Conservation (phyloP, 2,329 filamentous ascomycete genomes). For the Orbilia brochopaga region DNA sequence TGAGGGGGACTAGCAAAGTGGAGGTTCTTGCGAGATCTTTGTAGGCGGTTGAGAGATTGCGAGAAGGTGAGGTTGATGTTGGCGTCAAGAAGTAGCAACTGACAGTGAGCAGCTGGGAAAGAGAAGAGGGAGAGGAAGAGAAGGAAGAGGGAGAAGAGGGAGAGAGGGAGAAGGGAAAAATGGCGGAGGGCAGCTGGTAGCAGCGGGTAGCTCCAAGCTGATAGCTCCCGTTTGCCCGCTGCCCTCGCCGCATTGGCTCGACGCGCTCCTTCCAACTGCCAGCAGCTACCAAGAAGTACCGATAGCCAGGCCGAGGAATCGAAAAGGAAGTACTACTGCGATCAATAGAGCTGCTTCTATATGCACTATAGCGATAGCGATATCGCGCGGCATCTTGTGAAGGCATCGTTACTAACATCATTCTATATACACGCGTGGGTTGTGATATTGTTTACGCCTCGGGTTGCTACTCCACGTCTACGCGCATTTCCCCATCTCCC, state of each 20-base stretch:
- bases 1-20: background rate
- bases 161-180: background rate
- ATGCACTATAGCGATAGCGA: too few relatives aligned
- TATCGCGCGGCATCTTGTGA: too few relatives aligned
- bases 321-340: too few relatives aligned
- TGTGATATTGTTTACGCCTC: too few relatives aligned
- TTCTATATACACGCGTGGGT: too few relatives aligned
- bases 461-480: too few relatives aligned
- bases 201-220: conserved; percentile 2
- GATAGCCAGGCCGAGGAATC: background rate
- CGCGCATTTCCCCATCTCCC: too few relatives aligned
- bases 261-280: background rate
- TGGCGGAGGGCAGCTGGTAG: background rate
- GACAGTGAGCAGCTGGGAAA: conserved; percentile 54
- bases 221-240: conserved; percentile 1
- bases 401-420: too few relatives aligned
- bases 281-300: background rate
- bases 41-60: conserved; percentile 12
- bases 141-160: conserved; percentile 9
- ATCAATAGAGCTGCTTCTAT: too few relatives aligned
- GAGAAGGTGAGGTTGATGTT: background rate
- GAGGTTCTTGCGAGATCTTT: conserved; percentile 1
- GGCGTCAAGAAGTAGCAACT: conserved; percentile 50
- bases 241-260: background rate
- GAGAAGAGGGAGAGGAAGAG: conserved; percentile 53